phyloP scores from a whole-genome alignment of 352 stramenopile genomes.

The Albugo candida region DNA sequence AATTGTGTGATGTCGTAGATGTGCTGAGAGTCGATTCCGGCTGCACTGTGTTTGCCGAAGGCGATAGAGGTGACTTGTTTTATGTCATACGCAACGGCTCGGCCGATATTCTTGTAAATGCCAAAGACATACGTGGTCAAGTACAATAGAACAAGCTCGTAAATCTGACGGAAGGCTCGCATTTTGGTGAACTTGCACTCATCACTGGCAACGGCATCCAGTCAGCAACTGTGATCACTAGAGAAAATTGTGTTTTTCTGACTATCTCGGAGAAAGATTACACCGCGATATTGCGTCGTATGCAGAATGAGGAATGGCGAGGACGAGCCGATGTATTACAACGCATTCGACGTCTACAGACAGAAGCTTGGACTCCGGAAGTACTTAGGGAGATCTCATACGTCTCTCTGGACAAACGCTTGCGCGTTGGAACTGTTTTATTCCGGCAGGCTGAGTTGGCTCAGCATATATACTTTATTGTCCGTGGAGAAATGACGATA shows the following conservation, averaged over 20 bases:
- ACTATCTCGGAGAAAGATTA: conserved; percentile 64
- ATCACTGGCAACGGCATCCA: conserved; percentile 53
- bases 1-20: conserved; percentile 45
- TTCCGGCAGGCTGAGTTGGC: conserved; percentile 44
- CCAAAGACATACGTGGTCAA: conserved; percentile 27
- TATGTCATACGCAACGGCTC: conserved; percentile 61
- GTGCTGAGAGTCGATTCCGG: conserved; percentile 20
- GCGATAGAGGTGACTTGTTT: conserved; percentile 48
- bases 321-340: conserved; percentile 36
- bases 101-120: conserved; percentile 42
- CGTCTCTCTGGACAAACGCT: conserved; percentile 35
- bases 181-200: conserved; percentile 51
- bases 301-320: conserved; percentile 50
- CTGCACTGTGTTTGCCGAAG: conserved; percentile 35
- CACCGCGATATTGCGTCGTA: conserved; percentile 35
- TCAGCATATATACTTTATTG: conserved; percentile 45
- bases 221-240: conserved; percentile 43
- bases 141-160: conserved; percentile 41
- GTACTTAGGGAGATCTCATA: conserved; percentile 56
- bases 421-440: conserved; percentile 21
- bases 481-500: conserved; percentile 35
- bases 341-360: conserved; percentile 54
- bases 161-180: conserved; percentile 41
- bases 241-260: conserved; percentile 33
- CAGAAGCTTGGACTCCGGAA: conserved; percentile 45